phyloP scores from a whole-genome alignment of 805 yeast species.

The Cyberlindnera galapagoensis region DNA sequence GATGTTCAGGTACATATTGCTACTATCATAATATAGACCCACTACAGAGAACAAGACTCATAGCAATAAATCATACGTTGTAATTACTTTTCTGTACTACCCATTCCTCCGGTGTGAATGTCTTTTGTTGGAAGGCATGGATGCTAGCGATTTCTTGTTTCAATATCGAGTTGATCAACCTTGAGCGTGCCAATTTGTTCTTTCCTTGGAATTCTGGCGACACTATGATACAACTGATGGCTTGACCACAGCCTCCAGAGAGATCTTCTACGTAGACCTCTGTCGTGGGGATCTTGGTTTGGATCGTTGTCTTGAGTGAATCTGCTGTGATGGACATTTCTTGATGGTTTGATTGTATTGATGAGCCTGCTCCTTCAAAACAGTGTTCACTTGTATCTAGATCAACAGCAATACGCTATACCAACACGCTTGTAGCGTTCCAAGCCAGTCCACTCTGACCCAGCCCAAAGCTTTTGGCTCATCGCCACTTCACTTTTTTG shows the following conservation, averaged over 20 bases:
- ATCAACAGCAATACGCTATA: background rate
- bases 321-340: slow-evolving; percentile 24
- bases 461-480: no score
- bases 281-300: slow-evolving; percentile 49
- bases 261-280: slow-evolving; percentile 71
- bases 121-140: slow-evolving; percentile 95
- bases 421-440: no score
- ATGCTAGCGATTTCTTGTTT: slow-evolving; percentile 80
- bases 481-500: no score
- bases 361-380: no score
- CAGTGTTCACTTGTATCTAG: background rate
- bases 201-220: slow-evolving; percentile 65
- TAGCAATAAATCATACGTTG: slow-evolving; percentile 19
- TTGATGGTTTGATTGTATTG: background rate
- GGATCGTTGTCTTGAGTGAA: slow-evolving; percentile 41
- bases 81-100: slow-evolving; percentile 22
- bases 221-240: slow-evolving; percentile 90
- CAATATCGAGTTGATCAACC: slow-evolving; percentile 74
- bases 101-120: slow-evolving; percentile 89
- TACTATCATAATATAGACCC: no score
- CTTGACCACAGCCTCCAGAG: slow-evolving; percentile 91
- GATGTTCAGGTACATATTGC: no score
- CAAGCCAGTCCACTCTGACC: background rate
- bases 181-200: slow-evolving; percentile 78
- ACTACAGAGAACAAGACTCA: no score